Evolutionary conservation across 2,329 filamentous ascomycete species (phyloP).

Genomic region (Mycosphaerella sp.): DNA sequence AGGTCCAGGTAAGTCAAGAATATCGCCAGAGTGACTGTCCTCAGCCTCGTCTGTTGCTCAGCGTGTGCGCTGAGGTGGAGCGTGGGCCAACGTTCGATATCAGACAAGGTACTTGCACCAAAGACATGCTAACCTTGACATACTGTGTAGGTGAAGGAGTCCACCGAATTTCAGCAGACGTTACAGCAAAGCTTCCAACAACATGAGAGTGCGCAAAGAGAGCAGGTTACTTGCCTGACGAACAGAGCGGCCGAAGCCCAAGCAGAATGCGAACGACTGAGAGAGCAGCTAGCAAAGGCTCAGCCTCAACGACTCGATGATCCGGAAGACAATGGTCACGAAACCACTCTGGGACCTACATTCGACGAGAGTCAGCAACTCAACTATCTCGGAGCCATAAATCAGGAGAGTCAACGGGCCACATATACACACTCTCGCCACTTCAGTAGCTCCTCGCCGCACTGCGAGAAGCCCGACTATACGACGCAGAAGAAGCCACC

Average conservation of each 20-base stretch:
- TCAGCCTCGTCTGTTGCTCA: too few relatives aligned
- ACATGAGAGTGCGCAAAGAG: background rate
- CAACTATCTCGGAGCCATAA: background rate
- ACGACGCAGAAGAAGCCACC: background rate
- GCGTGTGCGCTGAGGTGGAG: too few relatives aligned
- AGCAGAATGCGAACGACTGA: slow-evolving; percentile 4
- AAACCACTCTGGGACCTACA: background rate
- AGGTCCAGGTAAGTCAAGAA: background rate
- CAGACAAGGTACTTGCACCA: too few relatives aligned
- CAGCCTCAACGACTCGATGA: background rate
- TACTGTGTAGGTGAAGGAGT: background rate
- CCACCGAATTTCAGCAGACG: background rate
- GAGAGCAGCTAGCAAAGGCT: background rate
- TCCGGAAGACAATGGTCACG: too few relatives aligned
- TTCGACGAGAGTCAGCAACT: background rate
- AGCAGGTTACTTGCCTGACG: background rate
- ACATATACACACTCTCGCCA: background rate
- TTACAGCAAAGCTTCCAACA: background rate
- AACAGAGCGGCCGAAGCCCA: background rate
- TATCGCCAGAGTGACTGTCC: too few relatives aligned
- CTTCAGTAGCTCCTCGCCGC: background rate
- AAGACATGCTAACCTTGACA: too few relatives aligned
- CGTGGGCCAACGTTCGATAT: too few relatives aligned
- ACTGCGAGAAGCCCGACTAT: background rate
- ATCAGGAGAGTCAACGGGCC: background rate